Evolutionary conservation across 2,329 filamentous ascomycete species (phyloP).

Genomic region (Aspergillus sp.): DNA sequence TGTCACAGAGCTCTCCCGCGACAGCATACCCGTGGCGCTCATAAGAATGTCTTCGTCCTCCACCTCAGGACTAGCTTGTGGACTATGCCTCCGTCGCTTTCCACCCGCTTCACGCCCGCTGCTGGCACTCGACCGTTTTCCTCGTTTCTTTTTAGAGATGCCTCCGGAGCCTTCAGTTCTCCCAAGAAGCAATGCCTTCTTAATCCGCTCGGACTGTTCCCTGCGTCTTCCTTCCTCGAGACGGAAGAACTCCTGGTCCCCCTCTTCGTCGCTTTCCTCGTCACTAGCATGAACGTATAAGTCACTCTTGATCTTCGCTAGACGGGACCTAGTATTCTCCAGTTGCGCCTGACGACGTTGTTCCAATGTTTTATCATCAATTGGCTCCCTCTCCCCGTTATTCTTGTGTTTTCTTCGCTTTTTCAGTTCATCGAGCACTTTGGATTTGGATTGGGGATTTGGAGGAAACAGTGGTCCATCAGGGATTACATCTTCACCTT

Average conservation of each 20-base stretch:
- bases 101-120: slow-evolving; percentile 19
- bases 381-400: slow-evolving; percentile 52
- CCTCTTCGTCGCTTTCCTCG: slow-evolving; percentile 81
- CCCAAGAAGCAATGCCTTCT: slow-evolving; percentile 48
- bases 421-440: slow-evolving; percentile 57
- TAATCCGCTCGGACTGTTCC: slow-evolving; percentile 52
- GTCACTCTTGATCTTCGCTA: slow-evolving; percentile 77
- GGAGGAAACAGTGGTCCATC: slow-evolving; percentile 67
- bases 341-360: slow-evolving; percentile 62
- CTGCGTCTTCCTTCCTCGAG: slow-evolving; percentile 68
- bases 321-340: slow-evolving; percentile 73
- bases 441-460: slow-evolving; percentile 49
- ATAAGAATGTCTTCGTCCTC: slow-evolving; percentile 35
- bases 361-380: slow-evolving; percentile 61
- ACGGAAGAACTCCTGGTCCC: slow-evolving; percentile 72
- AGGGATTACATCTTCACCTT: slow-evolving; percentile 58
- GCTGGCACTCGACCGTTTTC: slow-evolving; percentile 29
- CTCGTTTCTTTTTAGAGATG: slow-evolving; percentile 26
- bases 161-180: slow-evolving; percentile 28
- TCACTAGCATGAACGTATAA: slow-evolving; percentile 80
- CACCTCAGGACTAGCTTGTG: slow-evolving; percentile 11
- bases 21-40: slow-evolving; percentile 22
- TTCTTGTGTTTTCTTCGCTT: slow-evolving; percentile 56
- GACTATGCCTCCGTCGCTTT: slow-evolving; percentile 32
- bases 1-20: slow-evolving; percentile 16